Base-by-base conservation (phyloP, 208 protist species). In the Crithidia bombi region DNA sequence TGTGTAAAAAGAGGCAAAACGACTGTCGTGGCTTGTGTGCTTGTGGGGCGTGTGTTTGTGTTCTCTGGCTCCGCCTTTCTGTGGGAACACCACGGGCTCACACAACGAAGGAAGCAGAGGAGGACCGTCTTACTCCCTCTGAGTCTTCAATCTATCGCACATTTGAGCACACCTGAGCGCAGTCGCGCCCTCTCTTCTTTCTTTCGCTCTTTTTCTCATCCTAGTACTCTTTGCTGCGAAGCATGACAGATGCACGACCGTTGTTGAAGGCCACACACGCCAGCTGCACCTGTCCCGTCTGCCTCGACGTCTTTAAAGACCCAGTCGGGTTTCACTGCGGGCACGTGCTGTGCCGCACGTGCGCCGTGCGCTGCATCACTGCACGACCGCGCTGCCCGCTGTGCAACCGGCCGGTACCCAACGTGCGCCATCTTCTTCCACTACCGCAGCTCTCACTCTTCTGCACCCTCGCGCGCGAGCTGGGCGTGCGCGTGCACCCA, bases 341-440 rank as follows among this genome's bases (percentile, higher is more conserved):
- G 3, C 90, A 95, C 69, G 86, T 90, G 39, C 82, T 91, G 38
- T 95, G 90, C 72, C 68, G 62, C 9, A 30, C 30, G 17, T 95
- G 90, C 58, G 80, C 79, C 19, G 36, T 44, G 6, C 79, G 80
- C n/a, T 85, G 72, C 61, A 77, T 91, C 25, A 57, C 73, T 26
- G 75, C 47, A 10, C 69, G 87, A 7, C 84, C 85, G 6, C 78
- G 78, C 38, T 95, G 90, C 66, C 90, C 90, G 23, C 64, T 95
- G 49, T 95, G 90, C 66, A 95, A 95, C 64, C 57, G 70, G 17
- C 17, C 63, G 12, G 77, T 88, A 9, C 32, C 76, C 1, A 66
- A 68, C 52, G 66, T 46, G 26, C 75, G 75, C 38, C 55, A 57
- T 28, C 69, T 63, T 11, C 52, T 75, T 3, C 57, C 82, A 14